Conservation (phyloP, 345 rosid species). For the Eucalyptus sp. region DNA sequence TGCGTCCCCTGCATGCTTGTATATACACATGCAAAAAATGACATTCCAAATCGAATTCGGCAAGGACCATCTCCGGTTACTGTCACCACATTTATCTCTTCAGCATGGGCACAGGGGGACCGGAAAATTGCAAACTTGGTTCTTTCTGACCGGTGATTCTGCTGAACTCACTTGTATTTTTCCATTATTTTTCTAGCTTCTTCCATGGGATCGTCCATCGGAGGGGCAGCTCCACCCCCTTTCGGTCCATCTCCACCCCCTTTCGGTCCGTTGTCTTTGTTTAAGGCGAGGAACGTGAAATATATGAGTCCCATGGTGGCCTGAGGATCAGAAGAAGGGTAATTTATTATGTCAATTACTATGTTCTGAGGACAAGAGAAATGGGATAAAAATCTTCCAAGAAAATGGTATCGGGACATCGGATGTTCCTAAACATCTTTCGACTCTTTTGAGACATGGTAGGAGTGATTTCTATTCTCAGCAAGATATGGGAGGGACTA, state of each 20-base stretch:
- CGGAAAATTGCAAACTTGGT: not conserved
- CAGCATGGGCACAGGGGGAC: not conserved
- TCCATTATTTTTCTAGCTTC: constrained; percentile 96
- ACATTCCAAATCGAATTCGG: not conserved
- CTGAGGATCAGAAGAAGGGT: constrained; percentile 18
- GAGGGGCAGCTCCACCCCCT: constrained; percentile 4
- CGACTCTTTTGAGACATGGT: not conserved
- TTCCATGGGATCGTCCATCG: constrained; percentile 40
- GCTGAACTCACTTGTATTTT: constrained; percentile 54
- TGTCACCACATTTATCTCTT: not conserved
- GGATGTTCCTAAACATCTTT: not conserved
- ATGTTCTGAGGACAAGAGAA: not conserved
- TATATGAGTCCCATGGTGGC: constrained; percentile 89
- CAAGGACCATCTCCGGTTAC: not conserved
- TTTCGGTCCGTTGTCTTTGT: constrained; percentile 59
- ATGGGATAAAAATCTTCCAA: not conserved
- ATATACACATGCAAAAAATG: not conserved
- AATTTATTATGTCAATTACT: not conserved
- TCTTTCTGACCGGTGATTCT: not conserved
- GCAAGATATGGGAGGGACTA: not conserved
- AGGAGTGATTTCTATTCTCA: not conserved
- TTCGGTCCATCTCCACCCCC: constrained; percentile 17
- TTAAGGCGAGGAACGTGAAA: constrained; percentile 71
- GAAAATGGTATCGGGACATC: not conserved
- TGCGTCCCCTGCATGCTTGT: not conserved